Percentiles rank a stretch among this genome's conserved stretches.
Evolutionary conservation across 768 basidiomycete species (phyloP).

Genomic region (Pisolithus sp.): DNA sequence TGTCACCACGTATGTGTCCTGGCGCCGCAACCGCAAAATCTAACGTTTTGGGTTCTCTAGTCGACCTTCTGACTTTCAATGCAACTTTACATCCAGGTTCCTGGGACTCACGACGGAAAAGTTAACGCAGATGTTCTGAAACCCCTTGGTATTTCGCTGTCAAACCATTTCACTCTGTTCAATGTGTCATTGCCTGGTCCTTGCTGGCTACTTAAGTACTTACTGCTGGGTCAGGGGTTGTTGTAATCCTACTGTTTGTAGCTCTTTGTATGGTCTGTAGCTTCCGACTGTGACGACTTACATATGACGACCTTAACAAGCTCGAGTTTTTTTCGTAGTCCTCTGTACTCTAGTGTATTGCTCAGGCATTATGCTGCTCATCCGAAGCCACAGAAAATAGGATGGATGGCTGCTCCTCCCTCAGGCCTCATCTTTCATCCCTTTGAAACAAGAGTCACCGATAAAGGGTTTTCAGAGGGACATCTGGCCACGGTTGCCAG

Average conservation of each 20-base stretch:
- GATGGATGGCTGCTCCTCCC: no score
- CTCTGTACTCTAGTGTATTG: background rate
- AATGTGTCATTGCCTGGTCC: background rate
- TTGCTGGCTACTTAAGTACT: background rate
- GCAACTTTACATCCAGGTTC: constrained; percentile 19
- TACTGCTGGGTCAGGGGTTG: background rate
- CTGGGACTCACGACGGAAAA: constrained; percentile 11
- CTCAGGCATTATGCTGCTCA: background rate
- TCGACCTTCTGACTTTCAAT: constrained; percentile 21
- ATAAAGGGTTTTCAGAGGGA: no score
- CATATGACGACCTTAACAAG: background rate
- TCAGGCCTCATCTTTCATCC: no score
- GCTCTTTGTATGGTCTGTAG: background rate
- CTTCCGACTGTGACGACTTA: background rate
- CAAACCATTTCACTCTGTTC: background rate
- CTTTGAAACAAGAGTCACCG: no score
- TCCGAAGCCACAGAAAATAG: no score
- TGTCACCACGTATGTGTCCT: constrained; percentile 20
- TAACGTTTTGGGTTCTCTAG: constrained; percentile 3
- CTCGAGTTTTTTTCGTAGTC: background rate
- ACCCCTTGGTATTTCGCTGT: background rate
- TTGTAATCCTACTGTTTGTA: background rate
- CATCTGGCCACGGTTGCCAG: no score
- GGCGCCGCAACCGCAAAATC: background rate
- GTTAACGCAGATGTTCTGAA: constrained; percentile 16